Evolutionary conservation across 2,329 filamentous ascomycete genomes (phyloP).

Genomic region (Ophiostoma novo-ulmi): DNA sequence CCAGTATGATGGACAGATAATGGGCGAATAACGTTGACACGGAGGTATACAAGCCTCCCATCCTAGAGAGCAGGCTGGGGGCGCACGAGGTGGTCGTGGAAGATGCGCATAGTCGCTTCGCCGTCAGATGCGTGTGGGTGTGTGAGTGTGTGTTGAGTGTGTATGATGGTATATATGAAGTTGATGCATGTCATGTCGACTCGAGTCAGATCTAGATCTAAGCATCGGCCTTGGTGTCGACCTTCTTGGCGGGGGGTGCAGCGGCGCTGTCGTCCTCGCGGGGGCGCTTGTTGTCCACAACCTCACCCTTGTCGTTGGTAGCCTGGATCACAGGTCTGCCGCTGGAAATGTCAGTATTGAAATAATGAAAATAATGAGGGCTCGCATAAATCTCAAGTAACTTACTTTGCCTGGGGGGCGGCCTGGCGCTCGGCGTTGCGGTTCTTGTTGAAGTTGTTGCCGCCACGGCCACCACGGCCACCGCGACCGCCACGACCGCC

Average conservation of each 20-base stretch:
- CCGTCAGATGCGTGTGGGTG: neutral
- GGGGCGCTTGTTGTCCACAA: constrained; percentile 44
- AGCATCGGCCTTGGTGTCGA: constrained; percentile 46
- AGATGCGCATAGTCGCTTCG: neutral
- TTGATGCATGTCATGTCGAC: neutral
- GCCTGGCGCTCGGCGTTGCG: constrained; percentile 33
- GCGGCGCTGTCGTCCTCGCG: constrained; percentile 45
- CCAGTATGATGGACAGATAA: neutral
- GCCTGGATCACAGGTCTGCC: constrained; percentile 44
- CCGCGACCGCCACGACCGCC: constrained; percentile 39
- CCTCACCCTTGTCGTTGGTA: constrained; percentile 36
- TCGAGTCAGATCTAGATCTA: neutral
- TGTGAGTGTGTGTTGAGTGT: neutral
- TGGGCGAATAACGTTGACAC: neutral
- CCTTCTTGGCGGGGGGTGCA: constrained; percentile 57
- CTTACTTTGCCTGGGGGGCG: constrained; percentile 4
- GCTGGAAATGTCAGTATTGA: constrained; percentile 20
- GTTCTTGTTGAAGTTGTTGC: constrained; percentile 32
- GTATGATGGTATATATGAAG: neutral
- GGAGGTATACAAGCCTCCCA: neutral
- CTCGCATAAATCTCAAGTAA: constrained; percentile 20
- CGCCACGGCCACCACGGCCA: constrained; percentile 37
- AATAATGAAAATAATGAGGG: too few species aligned
- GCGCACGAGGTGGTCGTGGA: neutral
- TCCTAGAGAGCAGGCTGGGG: neutral